Percentiles rank a stretch among this genome's conserved stretches.
phyloP scores from a whole-genome alignment of 257 asterid genomes.

The Solanum pennellii region DNA sequence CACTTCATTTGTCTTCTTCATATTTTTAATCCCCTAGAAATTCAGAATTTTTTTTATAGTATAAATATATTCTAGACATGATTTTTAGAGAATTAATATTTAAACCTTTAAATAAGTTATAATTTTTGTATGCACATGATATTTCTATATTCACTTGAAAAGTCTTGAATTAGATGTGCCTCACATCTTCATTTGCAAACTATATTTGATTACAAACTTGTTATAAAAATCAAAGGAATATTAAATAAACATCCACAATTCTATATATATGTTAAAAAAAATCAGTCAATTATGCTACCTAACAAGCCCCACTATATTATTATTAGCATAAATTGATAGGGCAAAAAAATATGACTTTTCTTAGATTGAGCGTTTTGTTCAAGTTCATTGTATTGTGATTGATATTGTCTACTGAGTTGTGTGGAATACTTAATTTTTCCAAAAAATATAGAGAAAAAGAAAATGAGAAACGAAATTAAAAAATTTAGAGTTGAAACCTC shows the following conservation, averaged over 20 bases:
- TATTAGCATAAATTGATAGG: not conserved
- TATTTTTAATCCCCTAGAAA: too few relatives aligned
- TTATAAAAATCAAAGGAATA: too few relatives aligned
- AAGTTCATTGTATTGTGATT: not conserved
- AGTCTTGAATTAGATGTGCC: not conserved
- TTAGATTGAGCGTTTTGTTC: not conserved
- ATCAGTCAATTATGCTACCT: not conserved
- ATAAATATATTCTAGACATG: too few relatives aligned
- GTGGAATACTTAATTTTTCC: too few relatives aligned
- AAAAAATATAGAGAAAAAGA: too few relatives aligned
- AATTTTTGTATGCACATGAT: not conserved
- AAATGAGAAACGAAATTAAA: too few relatives aligned
- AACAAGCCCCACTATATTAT: not conserved
- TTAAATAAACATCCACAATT: not conserved
- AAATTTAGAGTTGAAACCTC: fast-evolving
- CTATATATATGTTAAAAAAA: not conserved
- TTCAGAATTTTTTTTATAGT: too few relatives aligned
- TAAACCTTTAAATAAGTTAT: not conserved
- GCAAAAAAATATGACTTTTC: not conserved
- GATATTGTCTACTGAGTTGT: not conserved
- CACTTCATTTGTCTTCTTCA: too few relatives aligned
- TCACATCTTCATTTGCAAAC: too few relatives aligned
- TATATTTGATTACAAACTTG: not conserved
- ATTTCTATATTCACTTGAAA: not conserved
- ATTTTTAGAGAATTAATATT: too few relatives aligned